phyloP scores from a whole-genome alignment of 2,329 filamentous ascomycete species.

The Alternaria sp. region DNA sequence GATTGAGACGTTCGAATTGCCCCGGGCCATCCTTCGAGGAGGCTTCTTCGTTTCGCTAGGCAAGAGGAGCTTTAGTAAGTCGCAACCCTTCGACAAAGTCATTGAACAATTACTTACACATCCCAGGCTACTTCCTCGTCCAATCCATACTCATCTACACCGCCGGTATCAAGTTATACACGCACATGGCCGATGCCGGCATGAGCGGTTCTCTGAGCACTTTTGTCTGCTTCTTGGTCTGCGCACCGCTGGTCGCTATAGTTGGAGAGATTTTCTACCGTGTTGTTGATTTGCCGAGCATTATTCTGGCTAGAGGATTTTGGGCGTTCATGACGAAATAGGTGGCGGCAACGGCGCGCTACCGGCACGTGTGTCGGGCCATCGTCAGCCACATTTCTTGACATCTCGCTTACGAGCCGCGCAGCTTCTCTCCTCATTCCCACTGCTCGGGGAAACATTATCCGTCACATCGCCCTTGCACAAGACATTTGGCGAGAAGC shows the following conservation, averaged over 20 bases:
- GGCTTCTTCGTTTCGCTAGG: slow-evolving; percentile 49
- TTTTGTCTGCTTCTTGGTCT: slow-evolving; percentile 33
- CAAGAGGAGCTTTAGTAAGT: slow-evolving; percentile 54
- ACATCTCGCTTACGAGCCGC: neutral
- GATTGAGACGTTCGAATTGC: slow-evolving; percentile 48
- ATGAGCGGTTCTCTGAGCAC: slow-evolving; percentile 17
- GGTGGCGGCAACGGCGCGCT: neutral
- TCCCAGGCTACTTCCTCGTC: slow-evolving; percentile 50
- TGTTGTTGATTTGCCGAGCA: slow-evolving; percentile 42
- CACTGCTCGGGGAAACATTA: neutral
- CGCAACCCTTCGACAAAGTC: neutral
- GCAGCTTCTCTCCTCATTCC: neutral
- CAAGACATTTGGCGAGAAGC: neutral
- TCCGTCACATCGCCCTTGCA: neutral
- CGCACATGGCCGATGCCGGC: slow-evolving; percentile 26
- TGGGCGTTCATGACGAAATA: slow-evolving; percentile 36
- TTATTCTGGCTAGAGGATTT: slow-evolving; percentile 23
- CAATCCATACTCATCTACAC: slow-evolving; percentile 53
- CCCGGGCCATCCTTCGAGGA: slow-evolving; percentile 47
- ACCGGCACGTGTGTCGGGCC: neutral
- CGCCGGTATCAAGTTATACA: slow-evolving; percentile 55
- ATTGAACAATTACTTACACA: slow-evolving; percentile 13
- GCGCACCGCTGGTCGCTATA: slow-evolving; percentile 23
- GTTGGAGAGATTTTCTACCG: slow-evolving; percentile 41
- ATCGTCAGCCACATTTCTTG: neutral